Conservation (phyloP, 768 basidiomycete species). For the Pulveroboletus frians region DNA sequence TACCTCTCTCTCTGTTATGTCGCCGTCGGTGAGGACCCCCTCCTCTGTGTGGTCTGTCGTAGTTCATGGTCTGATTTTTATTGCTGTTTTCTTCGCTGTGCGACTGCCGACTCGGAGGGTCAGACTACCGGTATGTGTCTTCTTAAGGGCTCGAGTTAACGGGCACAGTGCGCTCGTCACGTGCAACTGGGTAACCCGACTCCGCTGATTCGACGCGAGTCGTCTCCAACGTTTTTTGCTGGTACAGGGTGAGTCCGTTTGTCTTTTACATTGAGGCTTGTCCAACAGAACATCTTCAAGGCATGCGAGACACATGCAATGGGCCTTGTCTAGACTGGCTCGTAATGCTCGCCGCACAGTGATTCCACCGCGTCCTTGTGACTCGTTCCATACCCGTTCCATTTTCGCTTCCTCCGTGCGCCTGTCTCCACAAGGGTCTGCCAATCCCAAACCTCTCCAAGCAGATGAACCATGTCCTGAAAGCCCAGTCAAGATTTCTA, state of each 20-base stretch:
- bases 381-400: not conserved
- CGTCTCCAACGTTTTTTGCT: not conserved
- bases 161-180: slow-evolving; percentile 14
- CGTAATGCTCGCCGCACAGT: slow-evolving; percentile 30
- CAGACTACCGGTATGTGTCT: not conserved
- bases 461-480: not conserved
- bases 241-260: slow-evolving; percentile 16
- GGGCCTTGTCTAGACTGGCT: slow-evolving; percentile 53
- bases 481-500: not conserved
- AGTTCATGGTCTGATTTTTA: slow-evolving; percentile 42
- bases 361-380: not conserved
- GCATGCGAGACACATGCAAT: slow-evolving; percentile 71
- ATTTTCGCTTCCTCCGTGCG: slow-evolving; percentile 6
- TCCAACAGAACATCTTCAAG: slow-evolving; percentile 24
- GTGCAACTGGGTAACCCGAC: slow-evolving; percentile 4
- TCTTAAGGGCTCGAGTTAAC: not conserved
- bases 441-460: not conserved
- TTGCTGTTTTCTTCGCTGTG: not conserved
- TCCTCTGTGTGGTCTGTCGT: slow-evolving; percentile 46
- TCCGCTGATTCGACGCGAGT: not conserved
- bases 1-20: slow-evolving; percentile 46
- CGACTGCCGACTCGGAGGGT: not conserved
- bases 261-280: not conserved
- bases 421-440: slow-evolving; percentile 3
- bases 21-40: slow-evolving; percentile 46